phyloP scores from a whole-genome alignment of 169 alveolate genomes.

The Plasmodium knowlesi region DNA sequence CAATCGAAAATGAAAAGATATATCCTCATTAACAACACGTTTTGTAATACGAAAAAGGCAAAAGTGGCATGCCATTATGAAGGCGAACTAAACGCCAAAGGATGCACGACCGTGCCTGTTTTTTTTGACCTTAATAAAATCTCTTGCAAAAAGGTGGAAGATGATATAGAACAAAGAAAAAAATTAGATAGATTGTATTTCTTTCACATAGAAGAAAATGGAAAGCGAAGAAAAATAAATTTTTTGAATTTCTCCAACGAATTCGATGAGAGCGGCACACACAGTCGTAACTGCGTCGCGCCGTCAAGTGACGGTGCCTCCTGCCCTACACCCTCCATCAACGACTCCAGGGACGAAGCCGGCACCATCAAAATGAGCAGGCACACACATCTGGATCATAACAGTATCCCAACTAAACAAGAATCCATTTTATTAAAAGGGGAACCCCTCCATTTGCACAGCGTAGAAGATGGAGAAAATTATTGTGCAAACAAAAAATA shows the following conservation, averaged over 20 bases:
- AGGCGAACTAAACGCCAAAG: conserved; percentile 27
- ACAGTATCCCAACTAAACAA: not conserved
- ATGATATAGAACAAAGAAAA: conserved; percentile 2
- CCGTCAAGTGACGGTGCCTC: not conserved
- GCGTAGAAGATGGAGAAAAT: not conserved
- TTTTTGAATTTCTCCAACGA: conserved; percentile 18
- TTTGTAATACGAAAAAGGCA: conserved; percentile 20
- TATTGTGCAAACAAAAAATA: not conserved
- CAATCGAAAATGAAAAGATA: conserved; percentile 64
- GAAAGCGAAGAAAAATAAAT: conserved; percentile 51
- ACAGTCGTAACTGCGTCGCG: not conserved
- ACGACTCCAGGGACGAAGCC: not conserved
- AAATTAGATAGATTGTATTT: conserved; percentile 19
- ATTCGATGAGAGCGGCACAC: not conserved
- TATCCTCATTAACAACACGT: conserved; percentile 13
- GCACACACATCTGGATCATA: not conserved
- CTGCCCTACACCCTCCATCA: not conserved
- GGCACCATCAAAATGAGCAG: not conserved
- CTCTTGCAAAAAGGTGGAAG: not conserved
- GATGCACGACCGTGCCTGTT: not conserved
- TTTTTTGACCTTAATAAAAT: conserved; percentile 10
- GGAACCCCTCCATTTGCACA: not conserved
- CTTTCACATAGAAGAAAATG: conserved; percentile 47
- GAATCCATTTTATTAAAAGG: not conserved
- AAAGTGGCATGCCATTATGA: conserved; percentile 53